Evolutionary conservation across 768 basidiomycete species (phyloP).

Genomic region (Leucocoprinus sp.): DNA sequence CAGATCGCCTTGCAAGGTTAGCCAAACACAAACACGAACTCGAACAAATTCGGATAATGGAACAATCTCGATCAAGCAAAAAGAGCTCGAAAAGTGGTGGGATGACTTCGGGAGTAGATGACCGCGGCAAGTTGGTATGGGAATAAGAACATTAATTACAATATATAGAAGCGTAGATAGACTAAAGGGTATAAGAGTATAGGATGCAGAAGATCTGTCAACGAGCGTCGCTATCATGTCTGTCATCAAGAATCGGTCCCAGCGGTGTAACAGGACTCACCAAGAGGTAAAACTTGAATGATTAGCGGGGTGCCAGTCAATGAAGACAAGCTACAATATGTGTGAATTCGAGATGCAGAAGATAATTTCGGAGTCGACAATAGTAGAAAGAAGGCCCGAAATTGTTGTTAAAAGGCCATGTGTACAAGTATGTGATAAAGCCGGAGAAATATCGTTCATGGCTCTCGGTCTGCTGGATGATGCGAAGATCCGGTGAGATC

Average conservation of each 20-base stretch:
- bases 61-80: slow-evolving; percentile 28
- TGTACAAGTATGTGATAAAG: slow-evolving; percentile 13
- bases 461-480: not conserved
- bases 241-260: not conserved
- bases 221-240: not conserved
- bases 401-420: slow-evolving; percentile 9
- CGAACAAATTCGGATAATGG: slow-evolving; percentile 45
- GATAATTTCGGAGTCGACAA: slow-evolving; percentile 9
- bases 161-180: slow-evolving; percentile 9
- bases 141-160: slow-evolving; percentile 26
- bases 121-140: slow-evolving; percentile 52
- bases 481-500: slow-evolving; percentile 13
- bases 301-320: slow-evolving; percentile 13
- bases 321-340: slow-evolving; percentile 9
- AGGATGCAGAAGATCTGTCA: slow-evolving; percentile 12
- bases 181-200: slow-evolving; percentile 6
- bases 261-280: slow-evolving; percentile 6
- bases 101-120: slow-evolving; percentile 54
- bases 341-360: slow-evolving; percentile 9
- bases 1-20: slow-evolving; percentile 38
- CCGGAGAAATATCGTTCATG: slow-evolving; percentile 11
- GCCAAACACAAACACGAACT: slow-evolving; percentile 53
- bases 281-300: slow-evolving; percentile 16
- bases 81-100: slow-evolving; percentile 41
- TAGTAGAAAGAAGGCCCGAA: slow-evolving; percentile 2